Conservation (phyloP, 148 eudicot genomes). For the Chenopodium suecicum region DNA sequence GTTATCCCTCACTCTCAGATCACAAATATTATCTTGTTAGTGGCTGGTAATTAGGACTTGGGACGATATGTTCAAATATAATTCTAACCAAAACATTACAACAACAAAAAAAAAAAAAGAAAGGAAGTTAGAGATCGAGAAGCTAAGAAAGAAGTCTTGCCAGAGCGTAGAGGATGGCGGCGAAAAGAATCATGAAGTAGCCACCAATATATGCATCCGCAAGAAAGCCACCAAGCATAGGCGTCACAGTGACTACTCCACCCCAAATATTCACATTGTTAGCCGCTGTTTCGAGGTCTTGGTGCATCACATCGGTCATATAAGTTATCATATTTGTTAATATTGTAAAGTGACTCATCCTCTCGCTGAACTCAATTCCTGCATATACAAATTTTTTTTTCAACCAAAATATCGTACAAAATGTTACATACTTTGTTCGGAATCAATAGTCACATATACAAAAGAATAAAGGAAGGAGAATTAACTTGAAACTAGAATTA, state of each 20-base stretch:
- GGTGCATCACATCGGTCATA: conserved; percentile 66
- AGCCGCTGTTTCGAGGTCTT: conserved; percentile 73
- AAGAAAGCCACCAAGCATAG: conserved; percentile 72
- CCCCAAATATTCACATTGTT: conserved; percentile 65
- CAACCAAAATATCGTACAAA: neutral
- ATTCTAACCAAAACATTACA: no score
- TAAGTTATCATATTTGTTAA: conserved; percentile 74
- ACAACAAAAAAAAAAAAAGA: no score
- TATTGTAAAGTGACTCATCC: conserved; percentile 77
- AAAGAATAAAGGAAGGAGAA: no score
- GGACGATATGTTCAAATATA: no score
- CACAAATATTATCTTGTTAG: no score
- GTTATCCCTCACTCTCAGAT: no score
- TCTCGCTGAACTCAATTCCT: conserved; percentile 87
- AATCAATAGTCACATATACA: no score
- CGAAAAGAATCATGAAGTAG: conserved; percentile 51
- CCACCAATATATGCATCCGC: conserved; percentile 83
- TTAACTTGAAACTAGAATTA: no score
- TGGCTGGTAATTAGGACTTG: no score
- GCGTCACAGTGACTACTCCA: conserved; percentile 78
- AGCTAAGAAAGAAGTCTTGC: conserved; percentile 26
- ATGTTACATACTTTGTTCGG: no score
- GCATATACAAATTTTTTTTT: neutral
- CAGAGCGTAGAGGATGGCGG: conserved; percentile 59
- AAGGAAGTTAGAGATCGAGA: neutral